Evolutionary conservation across 805 yeast genomes (phyloP).

Genomic region (Candida rishiriensis): DNA sequence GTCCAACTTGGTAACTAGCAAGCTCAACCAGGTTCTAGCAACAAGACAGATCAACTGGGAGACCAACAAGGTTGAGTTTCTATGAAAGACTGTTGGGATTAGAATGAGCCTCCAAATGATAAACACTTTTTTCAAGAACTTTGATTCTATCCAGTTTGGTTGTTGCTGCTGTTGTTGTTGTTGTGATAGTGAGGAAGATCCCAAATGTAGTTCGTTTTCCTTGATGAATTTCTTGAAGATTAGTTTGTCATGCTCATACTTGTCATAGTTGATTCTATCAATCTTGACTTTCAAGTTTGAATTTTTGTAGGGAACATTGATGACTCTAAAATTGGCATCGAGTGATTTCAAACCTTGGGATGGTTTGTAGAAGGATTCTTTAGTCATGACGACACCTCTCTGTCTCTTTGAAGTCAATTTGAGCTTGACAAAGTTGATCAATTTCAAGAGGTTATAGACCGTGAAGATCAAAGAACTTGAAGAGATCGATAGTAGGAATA

Average conservation of each 20-base stretch:
- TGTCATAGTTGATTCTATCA: slow-evolving; percentile 44
- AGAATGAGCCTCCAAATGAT: slow-evolving; percentile 72
- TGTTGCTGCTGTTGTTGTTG: not conserved
- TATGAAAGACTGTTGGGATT: slow-evolving; percentile 69
- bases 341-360: too few species aligned
- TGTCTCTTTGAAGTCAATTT: slow-evolving; percentile 1
- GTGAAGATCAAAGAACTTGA: slow-evolving; percentile 21
- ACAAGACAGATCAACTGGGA: slow-evolving; percentile 72
- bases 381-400: not conserved
- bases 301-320: slow-evolving; percentile 45
- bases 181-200: not conserved
- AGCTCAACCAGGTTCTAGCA: slow-evolving; percentile 81
- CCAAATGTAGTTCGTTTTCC: slow-evolving; percentile 18
- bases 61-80: slow-evolving; percentile 58
- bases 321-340: slow-evolving; percentile 32
- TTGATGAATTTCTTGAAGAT: slow-evolving; percentile 43
- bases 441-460: slow-evolving; percentile 22
- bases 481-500: slow-evolving; percentile 26
- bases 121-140: slow-evolving; percentile 64
- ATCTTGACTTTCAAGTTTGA: slow-evolving; percentile 37
- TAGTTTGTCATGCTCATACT: slow-evolving; percentile 52
- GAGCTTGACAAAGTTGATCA: slow-evolving; percentile 15
- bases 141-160: slow-evolving; percentile 36
- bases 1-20: slow-evolving; percentile 82
- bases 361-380: not conserved